Evolutionary conservation across 768 basidiomycete species (phyloP).

Genomic region (Hypsizygus marmoreus): DNA sequence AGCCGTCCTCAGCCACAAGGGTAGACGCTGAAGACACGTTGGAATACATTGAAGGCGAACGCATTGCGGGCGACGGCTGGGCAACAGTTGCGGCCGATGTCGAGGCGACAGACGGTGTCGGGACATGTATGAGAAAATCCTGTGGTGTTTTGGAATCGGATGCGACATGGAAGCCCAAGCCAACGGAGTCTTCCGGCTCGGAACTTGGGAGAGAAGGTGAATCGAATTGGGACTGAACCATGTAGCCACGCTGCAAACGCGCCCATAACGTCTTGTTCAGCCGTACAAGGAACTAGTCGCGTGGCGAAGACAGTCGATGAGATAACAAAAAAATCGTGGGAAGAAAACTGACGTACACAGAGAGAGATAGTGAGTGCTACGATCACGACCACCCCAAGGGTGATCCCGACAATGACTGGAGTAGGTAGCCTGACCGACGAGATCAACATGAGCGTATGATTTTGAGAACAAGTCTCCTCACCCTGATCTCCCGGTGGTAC

Average conservation of each 20-base stretch:
- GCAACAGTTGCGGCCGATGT: too few species aligned
- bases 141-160: slow-evolving; percentile 1
- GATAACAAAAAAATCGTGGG: not conserved
- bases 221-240: slow-evolving; percentile 31
- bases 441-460: too few species aligned
- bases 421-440: not conserved
- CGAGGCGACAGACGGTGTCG: too few species aligned
- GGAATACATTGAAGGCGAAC: slow-evolving; percentile 13
- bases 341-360: slow-evolving; percentile 14
- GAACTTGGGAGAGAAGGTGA: not conserved
- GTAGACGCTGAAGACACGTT: slow-evolving; percentile 23
- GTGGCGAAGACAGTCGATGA: too few species aligned
- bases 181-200: slow-evolving; percentile 2
- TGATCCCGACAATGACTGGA: slow-evolving; percentile 13
- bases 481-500: not conserved
- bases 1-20: slow-evolving; percentile 25
- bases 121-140: not conserved
- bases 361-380: slow-evolving; percentile 13
- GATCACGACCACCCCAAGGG: slow-evolving; percentile 14
- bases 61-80: slow-evolving; percentile 5
- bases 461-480: not conserved
- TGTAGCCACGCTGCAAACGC: slow-evolving; percentile 27
- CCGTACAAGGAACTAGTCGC: slow-evolving; percentile 17
- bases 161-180: slow-evolving; percentile 3
- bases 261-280: slow-evolving; percentile 27